A percentile compares a stretch with the other conserved stretches of the same genome.
These are phyloP conservation scores for Ogataea parapolymorpha DNA, from an alignment of 805 yeast species.

Conservation along the genomic window DNA sequence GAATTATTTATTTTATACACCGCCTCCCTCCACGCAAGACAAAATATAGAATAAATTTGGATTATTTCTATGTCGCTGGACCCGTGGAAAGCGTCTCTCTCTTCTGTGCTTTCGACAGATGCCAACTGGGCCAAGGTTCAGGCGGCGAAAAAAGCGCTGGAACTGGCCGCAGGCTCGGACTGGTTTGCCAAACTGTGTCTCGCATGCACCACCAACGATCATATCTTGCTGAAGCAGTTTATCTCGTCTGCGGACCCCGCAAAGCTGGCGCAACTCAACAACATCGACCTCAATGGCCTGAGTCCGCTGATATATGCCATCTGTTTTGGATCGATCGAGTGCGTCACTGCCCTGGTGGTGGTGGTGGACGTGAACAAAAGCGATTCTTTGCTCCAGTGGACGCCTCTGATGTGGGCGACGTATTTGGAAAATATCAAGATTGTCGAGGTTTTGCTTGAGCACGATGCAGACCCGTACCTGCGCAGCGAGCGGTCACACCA, in stretches of 20 bases:
- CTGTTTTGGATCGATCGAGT: slow-evolving; percentile 46
- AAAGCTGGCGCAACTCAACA: slow-evolving; percentile 18
- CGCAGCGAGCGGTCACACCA: slow-evolving; percentile 34
- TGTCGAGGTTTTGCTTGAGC: slow-evolving; percentile 53
- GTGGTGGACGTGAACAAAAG: slow-evolving; percentile 47
- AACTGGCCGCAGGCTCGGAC: slow-evolving; percentile 29
- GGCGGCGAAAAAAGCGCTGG: slow-evolving; percentile 37
- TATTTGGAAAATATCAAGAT: slow-evolving; percentile 54
- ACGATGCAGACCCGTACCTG: slow-evolving; percentile 61
- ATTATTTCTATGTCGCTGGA: slow-evolving; percentile 20
- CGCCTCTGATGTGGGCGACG: slow-evolving; percentile 88
- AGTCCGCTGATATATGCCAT: slow-evolving; percentile 52
- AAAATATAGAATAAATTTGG: slow-evolving; percentile 2
- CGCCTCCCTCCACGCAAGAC: slow-evolving; percentile 7
- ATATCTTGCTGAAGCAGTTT: slow-evolving; percentile 26
- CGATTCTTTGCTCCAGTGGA: slow-evolving; percentile 51
- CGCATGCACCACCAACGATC: slow-evolving; percentile 39
- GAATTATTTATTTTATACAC: not conserved
- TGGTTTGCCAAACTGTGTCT: slow-evolving; percentile 34
- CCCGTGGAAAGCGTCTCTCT: slow-evolving; percentile 32
- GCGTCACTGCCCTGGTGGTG: slow-evolving; percentile 46
- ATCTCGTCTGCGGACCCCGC: slow-evolving; percentile 19
- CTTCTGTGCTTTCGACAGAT: slow-evolving; percentile 24
- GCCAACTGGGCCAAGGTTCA: slow-evolving; percentile 30
- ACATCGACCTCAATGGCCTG: slow-evolving; percentile 39